Percentiles rank a stretch among this genome's conserved stretches.
Conservation (phyloP, 2,329 filamentous ascomycete genomes). For the Ophiocordyceps unilateralis region DNA sequence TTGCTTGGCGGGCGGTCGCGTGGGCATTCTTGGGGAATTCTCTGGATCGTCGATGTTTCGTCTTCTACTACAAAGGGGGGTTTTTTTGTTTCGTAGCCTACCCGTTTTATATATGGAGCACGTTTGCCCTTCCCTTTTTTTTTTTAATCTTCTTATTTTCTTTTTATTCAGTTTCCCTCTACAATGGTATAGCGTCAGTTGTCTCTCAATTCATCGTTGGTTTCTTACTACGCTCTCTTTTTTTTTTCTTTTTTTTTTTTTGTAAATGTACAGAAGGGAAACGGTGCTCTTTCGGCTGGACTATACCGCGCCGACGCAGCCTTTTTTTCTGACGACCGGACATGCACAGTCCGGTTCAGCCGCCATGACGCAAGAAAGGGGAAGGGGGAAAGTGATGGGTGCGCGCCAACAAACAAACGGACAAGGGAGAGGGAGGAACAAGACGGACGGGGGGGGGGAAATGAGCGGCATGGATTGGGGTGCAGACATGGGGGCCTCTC, state of each 20-base stretch:
- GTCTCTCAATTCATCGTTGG: not conserved
- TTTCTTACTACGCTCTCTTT: not conserved
- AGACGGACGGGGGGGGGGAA: not conserved
- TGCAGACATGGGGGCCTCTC: no score
- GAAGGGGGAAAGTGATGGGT: no score
- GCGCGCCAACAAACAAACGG: no score
- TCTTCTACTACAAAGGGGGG: not conserved
- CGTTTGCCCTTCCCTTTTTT: not conserved
- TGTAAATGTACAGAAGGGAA: not conserved
- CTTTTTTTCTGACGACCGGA: not conserved
- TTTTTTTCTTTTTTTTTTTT: not conserved
- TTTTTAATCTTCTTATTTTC: not conserved
- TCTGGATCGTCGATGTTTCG: not conserved
- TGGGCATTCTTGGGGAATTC: not conserved
- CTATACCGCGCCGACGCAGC: not conserved
- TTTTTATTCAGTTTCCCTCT: not conserved
- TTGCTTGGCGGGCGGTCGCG: not conserved
- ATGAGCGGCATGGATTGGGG: not conserved
- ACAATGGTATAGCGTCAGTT: not conserved
- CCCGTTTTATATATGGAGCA: not conserved
- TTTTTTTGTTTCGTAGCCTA: not conserved
- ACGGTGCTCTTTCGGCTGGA: not conserved
- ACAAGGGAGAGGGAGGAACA: not conserved
- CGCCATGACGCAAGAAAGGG: no score
- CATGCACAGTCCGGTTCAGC: not conserved